A percentile compares a stretch with the other conserved stretches of the same genome.
phyloP scores from a whole-genome alignment of 768 basidiomycete species.

The Suillus variegatus region DNA sequence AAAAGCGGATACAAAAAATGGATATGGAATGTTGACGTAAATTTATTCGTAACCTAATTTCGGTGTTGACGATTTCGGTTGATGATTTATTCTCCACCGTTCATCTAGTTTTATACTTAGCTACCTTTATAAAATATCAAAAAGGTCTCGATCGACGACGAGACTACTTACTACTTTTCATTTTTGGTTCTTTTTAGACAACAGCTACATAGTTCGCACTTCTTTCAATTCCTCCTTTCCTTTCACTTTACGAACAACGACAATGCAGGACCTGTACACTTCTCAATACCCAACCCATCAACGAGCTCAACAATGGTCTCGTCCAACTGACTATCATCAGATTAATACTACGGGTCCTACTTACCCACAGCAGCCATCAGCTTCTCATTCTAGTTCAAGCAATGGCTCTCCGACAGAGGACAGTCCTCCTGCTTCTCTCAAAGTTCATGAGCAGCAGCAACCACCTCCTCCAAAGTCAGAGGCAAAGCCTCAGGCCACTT shows the following conservation, averaged over 20 bases:
- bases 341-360: constrained; percentile 35
- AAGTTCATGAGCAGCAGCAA: constrained; percentile 41
- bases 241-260: constrained; percentile 37
- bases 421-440: constrained; percentile 41
- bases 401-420: constrained; percentile 50
- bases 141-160: constrained; percentile 32
- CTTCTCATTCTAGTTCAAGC: constrained; percentile 38
- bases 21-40: constrained; percentile 31
- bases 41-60: constrained; percentile 25
- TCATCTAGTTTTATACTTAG: constrained; percentile 36
- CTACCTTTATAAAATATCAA: constrained; percentile 21
- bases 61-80: constrained; percentile 35
- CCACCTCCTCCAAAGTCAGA: constrained; percentile 66
- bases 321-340: constrained; percentile 36
- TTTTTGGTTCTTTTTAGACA: constrained; percentile 23
- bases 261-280: constrained; percentile 51
- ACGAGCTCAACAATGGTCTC: constrained; percentile 45
- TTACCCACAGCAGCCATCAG: constrained; percentile 34
- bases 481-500: constrained; percentile 89
- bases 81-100: constrained; percentile 33
- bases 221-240: constrained; percentile 30
- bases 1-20: constrained; percentile 35
- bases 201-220: constrained; percentile 32
- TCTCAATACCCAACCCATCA: constrained; percentile 35
- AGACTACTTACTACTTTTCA: constrained; percentile 27